A percentile compares a stretch with the other conserved stretches of the same genome.
Conservation (phyloP, 2,329 filamentous ascomycete genomes). For the Penicillium rolfsii region DNA sequence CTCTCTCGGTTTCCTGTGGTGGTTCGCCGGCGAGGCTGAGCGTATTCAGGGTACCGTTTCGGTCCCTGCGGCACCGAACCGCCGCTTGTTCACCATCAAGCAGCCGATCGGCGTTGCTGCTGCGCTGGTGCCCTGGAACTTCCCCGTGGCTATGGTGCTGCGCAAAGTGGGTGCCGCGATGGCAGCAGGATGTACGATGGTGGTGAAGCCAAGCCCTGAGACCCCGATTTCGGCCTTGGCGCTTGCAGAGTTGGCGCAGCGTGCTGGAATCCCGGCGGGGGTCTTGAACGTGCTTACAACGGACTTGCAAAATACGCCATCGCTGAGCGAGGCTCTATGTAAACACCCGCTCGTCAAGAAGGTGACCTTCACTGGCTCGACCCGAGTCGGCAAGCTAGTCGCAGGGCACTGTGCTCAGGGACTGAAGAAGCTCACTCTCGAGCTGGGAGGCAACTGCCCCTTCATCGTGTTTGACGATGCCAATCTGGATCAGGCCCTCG, state of each 20-base stretch:
- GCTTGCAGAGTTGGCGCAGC: slow-evolving; percentile 56
- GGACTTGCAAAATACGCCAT: slow-evolving; percentile 45
- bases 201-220: slow-evolving; percentile 72
- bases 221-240: slow-evolving; percentile 62
- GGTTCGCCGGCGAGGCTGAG: slow-evolving; percentile 65
- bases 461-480: slow-evolving; percentile 68
- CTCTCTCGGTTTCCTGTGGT: slow-evolving; percentile 57
- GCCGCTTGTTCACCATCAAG: slow-evolving; percentile 72
- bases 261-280: slow-evolving; percentile 62
- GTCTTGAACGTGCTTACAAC: slow-evolving; percentile 65
- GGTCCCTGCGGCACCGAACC: slow-evolving; percentile 61
- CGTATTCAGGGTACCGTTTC: slow-evolving; percentile 66
- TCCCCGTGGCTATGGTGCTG: slow-evolving; percentile 68
- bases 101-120: slow-evolving; percentile 71
- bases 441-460: slow-evolving; percentile 67
- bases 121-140: slow-evolving; percentile 74
- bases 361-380: slow-evolving; percentile 62
- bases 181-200: slow-evolving; percentile 74
- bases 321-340: slow-evolving; percentile 55
- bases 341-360: slow-evolving; percentile 63
- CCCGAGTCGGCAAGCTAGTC: slow-evolving; percentile 64
- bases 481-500: slow-evolving; percentile 55
- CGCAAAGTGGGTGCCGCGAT: slow-evolving; percentile 70
- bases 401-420: slow-evolving; percentile 63
- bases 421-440: slow-evolving; percentile 66